A percentile compares a stretch with the other conserved stretches of the same genome.
Conservation (phyloP, 2,329 filamentous ascomycete species). For the Pseudogymnoascus sp. region DNA sequence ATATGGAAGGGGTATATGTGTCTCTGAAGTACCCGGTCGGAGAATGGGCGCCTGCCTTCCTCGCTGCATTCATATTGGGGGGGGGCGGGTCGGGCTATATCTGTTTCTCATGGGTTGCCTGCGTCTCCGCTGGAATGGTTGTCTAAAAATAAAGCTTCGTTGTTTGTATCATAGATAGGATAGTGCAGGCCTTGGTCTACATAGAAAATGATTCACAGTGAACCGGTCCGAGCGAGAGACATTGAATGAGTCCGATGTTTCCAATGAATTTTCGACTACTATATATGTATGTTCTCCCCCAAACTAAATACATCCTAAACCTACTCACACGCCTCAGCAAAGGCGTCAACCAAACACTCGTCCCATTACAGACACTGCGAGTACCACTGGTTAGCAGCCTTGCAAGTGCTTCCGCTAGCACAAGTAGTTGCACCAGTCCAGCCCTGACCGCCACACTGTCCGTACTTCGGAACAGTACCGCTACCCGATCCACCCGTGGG, state of each 20-base stretch:
- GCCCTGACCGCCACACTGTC: constrained; percentile 21
- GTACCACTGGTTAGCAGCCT: constrained; percentile 17
- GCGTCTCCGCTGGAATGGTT: neutral
- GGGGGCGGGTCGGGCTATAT: neutral
- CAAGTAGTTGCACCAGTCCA: constrained; percentile 18
- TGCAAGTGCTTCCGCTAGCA: constrained; percentile 14
- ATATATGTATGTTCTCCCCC: constrained; percentile 17
- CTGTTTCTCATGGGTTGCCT: neutral
- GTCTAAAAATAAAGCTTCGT: neutral
- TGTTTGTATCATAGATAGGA: neutral
- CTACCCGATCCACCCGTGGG: neutral
- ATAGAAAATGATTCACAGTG: neutral
- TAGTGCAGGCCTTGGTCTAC: neutral
- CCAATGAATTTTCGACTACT: neutral
- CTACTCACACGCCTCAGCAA: neutral
- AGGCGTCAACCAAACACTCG: neutral
- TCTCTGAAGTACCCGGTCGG: neutral
- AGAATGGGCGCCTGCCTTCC: neutral
- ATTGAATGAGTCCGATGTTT: neutral
- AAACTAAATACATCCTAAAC: neutral
- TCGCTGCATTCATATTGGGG: neutral
- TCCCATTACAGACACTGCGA: constrained; percentile 15
- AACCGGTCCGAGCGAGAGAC: neutral
- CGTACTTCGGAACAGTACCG: constrained; percentile 16
- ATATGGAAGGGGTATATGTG: neutral